Evolutionary conservation across 1,284 basidiomycete genomes (phyloP).

Genomic region (Melampsora larici-populina): DNA sequence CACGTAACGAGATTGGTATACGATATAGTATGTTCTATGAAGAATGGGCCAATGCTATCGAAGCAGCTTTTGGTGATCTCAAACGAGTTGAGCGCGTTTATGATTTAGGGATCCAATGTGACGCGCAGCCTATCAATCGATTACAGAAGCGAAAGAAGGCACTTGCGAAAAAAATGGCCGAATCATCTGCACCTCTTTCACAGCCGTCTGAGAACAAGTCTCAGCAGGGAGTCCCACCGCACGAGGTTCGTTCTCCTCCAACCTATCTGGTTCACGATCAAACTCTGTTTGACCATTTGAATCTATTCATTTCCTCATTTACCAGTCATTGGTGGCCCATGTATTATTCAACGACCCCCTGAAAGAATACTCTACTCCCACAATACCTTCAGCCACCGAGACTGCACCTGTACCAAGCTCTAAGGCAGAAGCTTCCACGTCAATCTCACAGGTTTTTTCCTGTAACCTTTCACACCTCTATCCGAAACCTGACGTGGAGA

Average conservation of each 20-base stretch:
- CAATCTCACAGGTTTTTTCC: constrained; percentile 15
- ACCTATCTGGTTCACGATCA: neutral
- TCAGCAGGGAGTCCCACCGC: neutral
- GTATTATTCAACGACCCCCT: constrained; percentile 25
- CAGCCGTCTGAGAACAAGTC: neutral
- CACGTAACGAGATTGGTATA: constrained; percentile 74
- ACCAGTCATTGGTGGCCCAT: neutral
- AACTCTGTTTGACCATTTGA: neutral
- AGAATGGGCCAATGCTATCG: constrained; percentile 74
- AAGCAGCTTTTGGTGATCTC: constrained; percentile 53
- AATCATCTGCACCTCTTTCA: neutral
- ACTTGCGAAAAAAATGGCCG: constrained; percentile 13
- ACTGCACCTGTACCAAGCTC: neutral
- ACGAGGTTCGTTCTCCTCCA: neutral
- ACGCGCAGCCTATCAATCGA: constrained; percentile 51
- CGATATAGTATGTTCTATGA: constrained; percentile 76
- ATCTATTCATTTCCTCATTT: neutral
- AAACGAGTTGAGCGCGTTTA: constrained; percentile 26
- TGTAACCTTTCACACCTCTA: constrained; percentile 30
- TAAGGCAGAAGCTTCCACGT: neutral
- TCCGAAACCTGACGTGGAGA: constrained; percentile 17
- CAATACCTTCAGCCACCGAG: neutral
- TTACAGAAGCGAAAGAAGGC: constrained; percentile 48
- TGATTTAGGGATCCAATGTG: constrained; percentile 50
- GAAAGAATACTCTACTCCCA: neutral